Base-by-base conservation (phyloP, 1,284 basidiomycete genomes). In the Lentinula novae-zelandiae region DNA sequence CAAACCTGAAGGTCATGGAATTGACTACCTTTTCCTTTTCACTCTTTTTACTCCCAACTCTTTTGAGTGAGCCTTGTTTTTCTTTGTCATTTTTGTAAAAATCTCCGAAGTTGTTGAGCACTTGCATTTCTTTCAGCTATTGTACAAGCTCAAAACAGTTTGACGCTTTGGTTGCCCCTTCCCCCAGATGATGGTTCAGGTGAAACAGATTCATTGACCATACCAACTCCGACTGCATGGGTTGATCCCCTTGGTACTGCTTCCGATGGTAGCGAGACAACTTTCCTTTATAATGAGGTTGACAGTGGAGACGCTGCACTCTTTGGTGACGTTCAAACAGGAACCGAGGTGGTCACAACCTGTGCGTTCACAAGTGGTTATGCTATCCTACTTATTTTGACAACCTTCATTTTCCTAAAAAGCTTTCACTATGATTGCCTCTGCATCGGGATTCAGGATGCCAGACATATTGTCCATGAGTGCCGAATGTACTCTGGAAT, bases 361-460 rank as follows among this genome's bases (percentile, higher is more conserved):
- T 56, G 54, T 56, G 17, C 34, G 54, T 54, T 15, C 13, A 40
- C 2, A 27, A 27, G 27, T 27, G 27, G 27, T 27, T 27, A 27
- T 27, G 27, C 27, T 27, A 27, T 27, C 3, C 27, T 27, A 27
- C 3, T 27, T 27, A 27, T 27, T 27, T 27, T 27, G 27, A 38
- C 36, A 38, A 17, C 17, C n/a, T 9, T 5, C 12, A 46, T 7
- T 20, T 3, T 22, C 27, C 9, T 15, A 8, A 15, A 9, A 46
- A 56, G 54, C 54, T 17, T 56, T 56, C 13, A 56, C 54, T 9
- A 17, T 56, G 54, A 13, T 56, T 20, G 54, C 54, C 33, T 56
- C 54, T 46, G 54, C 54, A 2, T 56, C 54, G 17, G 54, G 54
- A 34, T 44, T 46, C 27, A 42, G 42, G n/a, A 46, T 56, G 3